phyloP scores from a whole-genome alignment of 768 basidiomycete genomes.

The Phaeolepiota aurea region DNA sequence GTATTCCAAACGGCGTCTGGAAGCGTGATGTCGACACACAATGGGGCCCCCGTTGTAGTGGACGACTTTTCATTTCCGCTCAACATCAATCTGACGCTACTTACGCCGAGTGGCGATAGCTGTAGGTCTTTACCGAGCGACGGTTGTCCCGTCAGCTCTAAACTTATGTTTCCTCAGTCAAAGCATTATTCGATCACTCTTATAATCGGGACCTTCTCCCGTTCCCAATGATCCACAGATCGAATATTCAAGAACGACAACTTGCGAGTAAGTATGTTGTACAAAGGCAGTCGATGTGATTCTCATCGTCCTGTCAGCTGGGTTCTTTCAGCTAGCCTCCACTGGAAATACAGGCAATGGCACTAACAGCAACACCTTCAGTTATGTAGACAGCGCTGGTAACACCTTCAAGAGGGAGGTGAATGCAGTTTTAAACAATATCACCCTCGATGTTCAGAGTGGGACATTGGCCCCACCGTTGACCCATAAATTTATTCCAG shows the following conservation, averaged over 20 bases:
- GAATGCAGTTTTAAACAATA: conserved; percentile 49
- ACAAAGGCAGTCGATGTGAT: not conserved
- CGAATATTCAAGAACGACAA: conserved; percentile 53
- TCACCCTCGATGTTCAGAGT: conserved; percentile 49
- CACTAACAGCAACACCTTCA: conserved; percentile 61
- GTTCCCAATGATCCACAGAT: conserved; percentile 48
- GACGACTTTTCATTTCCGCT: conserved; percentile 40
- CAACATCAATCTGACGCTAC: conserved; percentile 31
- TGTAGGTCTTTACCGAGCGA: too few species aligned
- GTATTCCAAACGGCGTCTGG: conserved; percentile 33
- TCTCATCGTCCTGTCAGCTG: conserved; percentile 22
- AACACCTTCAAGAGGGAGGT: conserved; percentile 60
- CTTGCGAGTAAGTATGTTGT: conserved; percentile 36
- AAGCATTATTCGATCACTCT: conserved; percentile 54
- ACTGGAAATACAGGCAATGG: conserved; percentile 56
- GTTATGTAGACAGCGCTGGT: conserved; percentile 46
- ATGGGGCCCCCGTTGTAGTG: conserved; percentile 25
- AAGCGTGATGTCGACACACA: conserved; percentile 27
- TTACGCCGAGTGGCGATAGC: conserved; percentile 22
- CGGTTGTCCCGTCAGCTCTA: too few species aligned
- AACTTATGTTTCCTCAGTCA: conserved; percentile 25
- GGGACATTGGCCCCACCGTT: conserved; percentile 34
- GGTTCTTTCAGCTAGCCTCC: conserved; percentile 36
- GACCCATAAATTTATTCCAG: not conserved
- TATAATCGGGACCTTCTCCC: conserved; percentile 54